Base-by-base conservation (phyloP, 371 early-diverging fungal species). In the Polyrhizophydium stewartii region DNA sequence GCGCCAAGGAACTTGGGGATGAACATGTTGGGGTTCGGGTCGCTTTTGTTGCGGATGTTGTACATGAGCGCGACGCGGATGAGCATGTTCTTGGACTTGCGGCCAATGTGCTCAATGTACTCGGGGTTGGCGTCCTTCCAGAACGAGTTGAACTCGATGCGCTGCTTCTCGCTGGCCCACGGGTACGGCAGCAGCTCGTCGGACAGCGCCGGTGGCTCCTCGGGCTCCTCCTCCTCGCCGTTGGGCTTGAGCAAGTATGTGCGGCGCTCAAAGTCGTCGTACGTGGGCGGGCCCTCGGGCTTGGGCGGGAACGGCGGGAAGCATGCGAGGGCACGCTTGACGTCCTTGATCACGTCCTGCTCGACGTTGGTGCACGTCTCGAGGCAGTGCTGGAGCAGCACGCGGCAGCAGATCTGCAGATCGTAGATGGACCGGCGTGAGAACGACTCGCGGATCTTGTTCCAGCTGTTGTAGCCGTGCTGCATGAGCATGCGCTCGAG, bases 401-500 rank as follows among this genome's bases (percentile, higher is more conserved):
- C 61, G 16, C 60, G 60, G 7, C 66, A 56, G 57, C 74, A 73
- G 0, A 67, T 56, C 46, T 60, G 62, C 49, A 66, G 60, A 40
- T 72, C 72, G 50, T 75, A 79, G 45, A 80, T 81, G 1, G 82
- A 71, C 27, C 86, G 79, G 58, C 86, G 79, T 21, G 82, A 77
- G 60, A 85, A 84, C 56, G 76, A 78, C 27, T 43, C 61, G 12
- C 52, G 30, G 45, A 90, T 85, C 55, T 79, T 77, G 22, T 87
- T 83, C 93, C 93, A 93, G 37, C 77, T 75, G 24, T 85, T 85
- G 67, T 87, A 89, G 0, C 92, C 93, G 57, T 86, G 87, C 49
- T 86, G 83, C 92, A 92, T 93, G 41, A 92, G 62, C 58, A 83
- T 80, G n/a, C 91, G 83, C 65, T 93, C 93, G 53, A 91, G 81